phyloP scores from a whole-genome alignment of 129 eudicot genomes.

The Sambucus nigra region DNA sequence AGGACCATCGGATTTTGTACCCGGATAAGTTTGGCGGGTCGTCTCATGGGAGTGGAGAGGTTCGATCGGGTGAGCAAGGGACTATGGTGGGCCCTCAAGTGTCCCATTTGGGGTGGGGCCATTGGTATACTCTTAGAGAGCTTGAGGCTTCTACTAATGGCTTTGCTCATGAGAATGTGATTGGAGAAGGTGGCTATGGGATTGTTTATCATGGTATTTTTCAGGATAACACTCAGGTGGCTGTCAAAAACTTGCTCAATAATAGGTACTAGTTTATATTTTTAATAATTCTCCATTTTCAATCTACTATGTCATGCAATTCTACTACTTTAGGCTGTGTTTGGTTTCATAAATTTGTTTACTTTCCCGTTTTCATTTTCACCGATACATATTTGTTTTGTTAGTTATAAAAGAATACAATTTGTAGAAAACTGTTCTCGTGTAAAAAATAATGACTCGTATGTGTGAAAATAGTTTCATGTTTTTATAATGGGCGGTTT shows the following conservation, averaged over 20 bases:
- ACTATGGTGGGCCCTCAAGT: slow-evolving; percentile 43
- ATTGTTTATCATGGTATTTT: slow-evolving; percentile 62
- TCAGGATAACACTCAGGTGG: slow-evolving; percentile 36
- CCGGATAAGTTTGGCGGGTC: slow-evolving; percentile 21
- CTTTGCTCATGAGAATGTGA: slow-evolving; percentile 46
- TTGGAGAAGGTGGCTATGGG: slow-evolving; percentile 73
- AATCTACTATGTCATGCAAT: too few species aligned
- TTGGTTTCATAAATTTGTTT: too few species aligned
- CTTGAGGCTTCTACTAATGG: slow-evolving; percentile 56
- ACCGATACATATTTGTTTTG: too few species aligned
- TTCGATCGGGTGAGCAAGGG: slow-evolving; percentile 10
- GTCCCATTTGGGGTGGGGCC: slow-evolving; percentile 73
- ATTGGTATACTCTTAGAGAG: slow-evolving; percentile 64
- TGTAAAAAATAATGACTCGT: too few species aligned
- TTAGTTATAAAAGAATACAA: too few species aligned
- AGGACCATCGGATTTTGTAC: slow-evolving; percentile 27
- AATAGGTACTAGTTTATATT: slow-evolving; percentile 27
- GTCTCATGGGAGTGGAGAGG: slow-evolving; percentile 4
- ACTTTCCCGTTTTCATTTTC: too few species aligned
- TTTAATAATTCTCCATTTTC: too few species aligned
- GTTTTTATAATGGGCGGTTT: too few species aligned
- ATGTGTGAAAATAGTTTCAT: too few species aligned
- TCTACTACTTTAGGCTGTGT: too few species aligned
- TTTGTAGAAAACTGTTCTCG: too few species aligned
- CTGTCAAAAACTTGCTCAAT: slow-evolving; percentile 56